Conservation (phyloP, 148 eudicot genomes). For the Rhododendron vialii region DNA sequence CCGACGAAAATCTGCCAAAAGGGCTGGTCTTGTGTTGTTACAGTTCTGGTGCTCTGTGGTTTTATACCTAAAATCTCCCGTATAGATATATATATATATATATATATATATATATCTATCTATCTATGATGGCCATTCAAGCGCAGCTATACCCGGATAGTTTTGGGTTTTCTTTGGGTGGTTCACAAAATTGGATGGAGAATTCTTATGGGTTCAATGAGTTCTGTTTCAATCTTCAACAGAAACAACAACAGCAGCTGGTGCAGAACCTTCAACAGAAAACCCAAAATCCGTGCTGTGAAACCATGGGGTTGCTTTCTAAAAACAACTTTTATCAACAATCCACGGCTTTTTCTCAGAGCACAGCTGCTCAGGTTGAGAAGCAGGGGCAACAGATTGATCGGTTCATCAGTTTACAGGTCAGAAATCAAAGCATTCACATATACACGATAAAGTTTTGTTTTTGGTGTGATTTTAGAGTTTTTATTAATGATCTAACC, state of each 20-base stretch:
- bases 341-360: conserved; percentile 21
- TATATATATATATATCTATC: no score
- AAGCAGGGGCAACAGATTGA: conserved; percentile 56
- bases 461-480: not conserved
- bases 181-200: conserved; percentile 22
- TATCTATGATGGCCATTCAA: conserved; percentile 51
- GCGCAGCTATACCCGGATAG: conserved; percentile 44
- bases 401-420: conserved; percentile 53
- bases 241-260: conserved; percentile 13
- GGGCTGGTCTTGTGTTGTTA: not conserved
- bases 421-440: conserved; percentile 14
- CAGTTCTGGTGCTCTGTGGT: not conserved
- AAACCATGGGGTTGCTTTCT: conserved; percentile 14
- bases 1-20: not conserved
- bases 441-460: not conserved
- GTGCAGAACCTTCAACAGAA: conserved; percentile 19
- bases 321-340: conserved; percentile 1
- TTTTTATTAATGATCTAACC: not conserved
- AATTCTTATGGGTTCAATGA: conserved; percentile 25
- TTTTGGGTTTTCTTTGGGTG: conserved; percentile 34
- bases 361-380: conserved; percentile 30
- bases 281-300: not conserved
- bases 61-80: not conserved
- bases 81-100: not conserved
- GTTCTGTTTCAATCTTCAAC: conserved; percentile 23